Evolutionary conservation across 345 rosid species (phyloP).

Genomic region (Salix brachista): DNA sequence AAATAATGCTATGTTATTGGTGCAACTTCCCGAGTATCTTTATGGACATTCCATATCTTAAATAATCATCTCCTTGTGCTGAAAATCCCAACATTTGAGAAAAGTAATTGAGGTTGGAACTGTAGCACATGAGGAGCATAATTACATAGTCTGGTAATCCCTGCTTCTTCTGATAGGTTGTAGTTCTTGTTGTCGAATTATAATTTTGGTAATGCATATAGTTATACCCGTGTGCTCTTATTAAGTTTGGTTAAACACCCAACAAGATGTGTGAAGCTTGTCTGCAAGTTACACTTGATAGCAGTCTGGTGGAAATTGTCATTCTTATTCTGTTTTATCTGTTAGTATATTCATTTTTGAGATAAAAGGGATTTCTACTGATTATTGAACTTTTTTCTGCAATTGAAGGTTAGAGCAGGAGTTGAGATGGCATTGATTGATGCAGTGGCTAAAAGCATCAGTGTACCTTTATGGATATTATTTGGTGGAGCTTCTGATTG

Average conservation of each 20-base stretch:
- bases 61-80: neutral
- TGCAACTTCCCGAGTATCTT: neutral
- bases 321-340: neutral
- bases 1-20: neutral
- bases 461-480: constrained; percentile 69
- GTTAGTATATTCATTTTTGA: neutral
- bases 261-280: neutral
- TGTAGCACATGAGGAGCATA: neutral
- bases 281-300: neutral
- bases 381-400: constrained; percentile 21
- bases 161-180: neutral
- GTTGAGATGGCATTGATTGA: constrained; percentile 92
- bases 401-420: constrained; percentile 75
- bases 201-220: neutral
- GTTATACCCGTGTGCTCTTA: neutral
- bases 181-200: neutral
- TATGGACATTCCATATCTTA: no score
- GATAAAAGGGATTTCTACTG: neutral
- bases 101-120: neutral
- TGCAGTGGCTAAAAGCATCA: constrained; percentile 72
- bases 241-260: neutral
- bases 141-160: neutral
- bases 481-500: constrained; percentile 76
- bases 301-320: neutral
- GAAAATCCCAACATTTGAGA: neutral